phyloP scores from a whole-genome alignment of 75 land plant genomes.

The Cupressus sempervirens region DNA sequence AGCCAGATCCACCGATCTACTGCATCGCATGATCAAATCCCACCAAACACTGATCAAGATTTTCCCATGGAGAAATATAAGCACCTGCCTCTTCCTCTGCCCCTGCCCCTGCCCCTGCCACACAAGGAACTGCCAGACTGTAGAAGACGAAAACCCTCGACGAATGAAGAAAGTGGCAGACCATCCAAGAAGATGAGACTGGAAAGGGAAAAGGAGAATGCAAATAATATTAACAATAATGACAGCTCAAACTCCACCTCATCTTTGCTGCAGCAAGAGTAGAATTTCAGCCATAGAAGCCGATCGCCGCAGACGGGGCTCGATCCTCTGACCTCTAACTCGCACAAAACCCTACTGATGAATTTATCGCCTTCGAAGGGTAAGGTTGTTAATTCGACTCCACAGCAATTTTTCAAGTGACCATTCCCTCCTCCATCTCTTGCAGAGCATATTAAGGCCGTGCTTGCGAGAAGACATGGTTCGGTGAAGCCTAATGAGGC shows the following conservation, averaged over 20 bases:
- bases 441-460: too few species aligned
- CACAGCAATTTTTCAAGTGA: too few species aligned
- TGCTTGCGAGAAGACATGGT: too few species aligned
- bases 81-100: background rate
- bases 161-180: background rate
- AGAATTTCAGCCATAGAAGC: background rate
- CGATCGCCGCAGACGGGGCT: conserved; percentile 1
- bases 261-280: too few species aligned
- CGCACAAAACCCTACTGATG: background rate
- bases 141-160: background rate
- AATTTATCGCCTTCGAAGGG: too few species aligned
- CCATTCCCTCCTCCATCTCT: too few species aligned
- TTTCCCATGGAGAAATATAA: too few species aligned
- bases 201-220: background rate
- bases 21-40: background rate
- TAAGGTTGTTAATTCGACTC: conserved; percentile 2
- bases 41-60: background rate
- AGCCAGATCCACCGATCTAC: background rate
- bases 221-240: too few species aligned
- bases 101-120: background rate
- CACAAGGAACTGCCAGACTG: background rate
- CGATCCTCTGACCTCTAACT: background rate
- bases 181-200: background rate
- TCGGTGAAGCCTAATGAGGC: too few species aligned
- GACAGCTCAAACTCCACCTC: too few species aligned